phyloP scores from a whole-genome alignment of 345 rosid genomes.

The Pistacia integerrima region DNA sequence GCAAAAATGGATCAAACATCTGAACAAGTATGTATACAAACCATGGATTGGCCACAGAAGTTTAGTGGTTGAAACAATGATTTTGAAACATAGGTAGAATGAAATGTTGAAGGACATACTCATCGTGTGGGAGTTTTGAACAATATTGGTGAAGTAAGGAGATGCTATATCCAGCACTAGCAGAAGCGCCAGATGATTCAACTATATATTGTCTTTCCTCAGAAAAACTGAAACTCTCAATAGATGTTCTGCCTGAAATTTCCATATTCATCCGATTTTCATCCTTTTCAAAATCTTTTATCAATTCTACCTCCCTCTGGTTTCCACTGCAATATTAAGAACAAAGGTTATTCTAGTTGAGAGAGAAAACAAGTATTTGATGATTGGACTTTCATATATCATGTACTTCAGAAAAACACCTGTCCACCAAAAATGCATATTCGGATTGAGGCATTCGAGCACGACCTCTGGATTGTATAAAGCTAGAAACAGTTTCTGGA shows the following conservation, averaged over 20 bases:
- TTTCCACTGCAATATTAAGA: conserved; percentile 59
- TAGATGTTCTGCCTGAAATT: conserved; percentile 66
- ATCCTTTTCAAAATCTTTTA: conserved; percentile 54
- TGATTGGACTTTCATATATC: conserved; percentile 12
- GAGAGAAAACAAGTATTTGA: conserved; percentile 16
- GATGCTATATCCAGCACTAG: conserved; percentile 79
- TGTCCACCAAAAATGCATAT: conserved; percentile 90
- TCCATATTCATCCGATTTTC: conserved; percentile 74
- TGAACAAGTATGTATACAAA: conserved; percentile 12
- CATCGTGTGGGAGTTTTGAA: conserved; percentile 90
- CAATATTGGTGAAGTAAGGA: conserved; percentile 81
- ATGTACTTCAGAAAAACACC: conserved; percentile 45
- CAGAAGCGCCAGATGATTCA: conserved; percentile 71
- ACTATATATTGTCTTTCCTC: conserved; percentile 73
- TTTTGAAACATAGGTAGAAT: conserved; percentile 15
- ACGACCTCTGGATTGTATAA: conserved; percentile 98
- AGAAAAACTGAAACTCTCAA: conserved; percentile 41
- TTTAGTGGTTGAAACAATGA: conserved; percentile 6
- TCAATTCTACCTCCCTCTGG: conserved; percentile 71
- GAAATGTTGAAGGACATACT: conserved; percentile 51
- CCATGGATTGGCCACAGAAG: background rate
- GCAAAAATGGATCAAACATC: conserved; percentile 34
- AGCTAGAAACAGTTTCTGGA: conserved; percentile 94
- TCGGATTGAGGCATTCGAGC: conserved; percentile 95
- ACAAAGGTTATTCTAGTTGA: conserved; percentile 12